Evolutionary conservation across 177 flowering plant species (phyloP), one percentile per base, ranked within the genome.

Genomic region (Vitis hybrid): DNA sequence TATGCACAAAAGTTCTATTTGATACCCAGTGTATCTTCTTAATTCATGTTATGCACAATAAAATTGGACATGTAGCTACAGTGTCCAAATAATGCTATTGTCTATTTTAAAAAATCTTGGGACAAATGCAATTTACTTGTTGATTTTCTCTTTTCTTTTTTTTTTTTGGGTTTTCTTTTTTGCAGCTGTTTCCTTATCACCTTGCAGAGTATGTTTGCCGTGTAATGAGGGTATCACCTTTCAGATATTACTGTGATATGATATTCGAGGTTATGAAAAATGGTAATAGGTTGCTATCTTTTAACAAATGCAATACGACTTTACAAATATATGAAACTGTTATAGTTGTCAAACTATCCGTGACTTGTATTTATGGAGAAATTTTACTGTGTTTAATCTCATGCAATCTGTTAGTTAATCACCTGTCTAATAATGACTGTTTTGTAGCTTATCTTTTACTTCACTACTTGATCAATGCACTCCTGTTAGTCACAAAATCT

Each of bases 151-250:
- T 26, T 26, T 26, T 26, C 29, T 3, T 26, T 26, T 26, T 26
- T 26, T 26, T 26, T 26, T 26, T 26, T 22, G 18, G 15, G 26
- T 7, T 75, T 70, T 70, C 67, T 60, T 78, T 4, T 64, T 75
- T 89, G 90, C 97, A 96, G 99, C 79, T 96, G 57, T 96, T 92
- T 78, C 99, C 99, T 11, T 96, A 96, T 78, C 99, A 96, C 78
- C 98, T 93, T 77, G 92, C 97, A n/a, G 99, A 91, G 80, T 91
- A 93, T 84, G 87, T 95, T 68, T 93, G 97, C 78, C 97, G 99
- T 71, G 95, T 93, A 18, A 91, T 93, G 99, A 86, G 99, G 81
- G 69, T 95, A 49, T 95, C 99, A 39, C 97, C 98, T 76, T 95
- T 95, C 87, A 86, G 94, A 90, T 95, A 93, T 79, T 95, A 95